These are phyloP conservation scores for Mesembryanthemum crystallinum DNA, from an alignment of 148 eudicot species.

Conservation along the genomic window DNA sequence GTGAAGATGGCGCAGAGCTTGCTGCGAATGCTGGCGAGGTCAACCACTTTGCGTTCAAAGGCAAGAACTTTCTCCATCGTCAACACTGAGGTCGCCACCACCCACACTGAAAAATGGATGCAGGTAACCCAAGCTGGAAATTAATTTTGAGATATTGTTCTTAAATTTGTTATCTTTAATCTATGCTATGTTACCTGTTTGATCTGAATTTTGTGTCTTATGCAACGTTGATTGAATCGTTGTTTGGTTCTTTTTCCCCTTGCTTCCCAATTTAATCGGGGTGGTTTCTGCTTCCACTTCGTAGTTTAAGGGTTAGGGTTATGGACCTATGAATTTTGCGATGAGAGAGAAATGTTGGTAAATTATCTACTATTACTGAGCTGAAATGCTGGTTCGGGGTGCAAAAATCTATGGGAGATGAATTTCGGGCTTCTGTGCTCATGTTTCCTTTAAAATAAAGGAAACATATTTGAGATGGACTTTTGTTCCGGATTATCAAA, in stretches of 20 bases:
- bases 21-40: conserved; percentile 38
- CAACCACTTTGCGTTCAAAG: conserved; percentile 30
- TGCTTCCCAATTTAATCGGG: not conserved
- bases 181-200: not conserved
- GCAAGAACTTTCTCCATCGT: conserved; percentile 42
- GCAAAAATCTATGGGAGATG: not conserved
- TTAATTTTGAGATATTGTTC: not conserved
- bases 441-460: not conserved
- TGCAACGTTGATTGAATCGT: not conserved
- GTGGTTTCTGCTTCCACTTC: not conserved
- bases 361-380: not conserved
- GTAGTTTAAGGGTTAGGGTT: conserved; percentile 7
- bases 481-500: not conserved
- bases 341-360: not conserved
- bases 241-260: not conserved
- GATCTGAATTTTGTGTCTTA: not conserved
- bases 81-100: conserved; percentile 49
- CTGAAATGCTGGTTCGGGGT: not conserved
- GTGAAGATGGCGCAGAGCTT: conserved; percentile 50
- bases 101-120: conserved; percentile 92
- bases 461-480: not conserved
- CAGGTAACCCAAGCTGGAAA: conserved; percentile 42
- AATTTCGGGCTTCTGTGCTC: not conserved
- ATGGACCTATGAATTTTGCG: not conserved
- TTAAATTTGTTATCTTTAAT: not conserved